A percentile compares a stretch with the other conserved stretches of the same genome.
Conservation (phyloP, 1,284 basidiomycete genomes). For the Puccinia coronata region DNA sequence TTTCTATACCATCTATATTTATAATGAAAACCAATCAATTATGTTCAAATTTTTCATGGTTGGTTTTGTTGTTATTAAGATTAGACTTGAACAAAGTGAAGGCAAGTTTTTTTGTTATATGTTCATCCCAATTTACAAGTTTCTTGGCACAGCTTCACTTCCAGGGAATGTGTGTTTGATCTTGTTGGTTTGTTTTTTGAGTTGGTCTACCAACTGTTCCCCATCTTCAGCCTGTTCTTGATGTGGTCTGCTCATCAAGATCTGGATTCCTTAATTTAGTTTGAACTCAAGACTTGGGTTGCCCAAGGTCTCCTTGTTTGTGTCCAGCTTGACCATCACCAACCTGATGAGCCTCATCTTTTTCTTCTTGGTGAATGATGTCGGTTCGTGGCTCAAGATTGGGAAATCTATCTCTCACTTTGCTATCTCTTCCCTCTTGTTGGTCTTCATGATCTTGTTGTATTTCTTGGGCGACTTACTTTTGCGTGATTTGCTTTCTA, state of each 20-base stretch:
- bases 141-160: no score
- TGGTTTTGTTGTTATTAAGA: no score
- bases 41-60: no score
- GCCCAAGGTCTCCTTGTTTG: slow-evolving; percentile 33
- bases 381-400: slow-evolving; percentile 85
- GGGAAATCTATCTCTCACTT: slow-evolving; percentile 86
- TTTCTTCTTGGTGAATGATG: slow-evolving; percentile 79
- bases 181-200: slow-evolving; percentile 80
- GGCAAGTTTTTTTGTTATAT: no score
- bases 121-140: no score
- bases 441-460: slow-evolving; percentile 67
- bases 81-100: no score
- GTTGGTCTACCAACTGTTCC: slow-evolving; percentile 82
- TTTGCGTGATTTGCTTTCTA: slow-evolving; percentile 26
- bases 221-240: slow-evolving; percentile 81
- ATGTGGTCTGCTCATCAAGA: slow-evolving; percentile 79
- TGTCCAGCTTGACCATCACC: slow-evolving; percentile 31
- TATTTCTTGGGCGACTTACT: slow-evolving; percentile 47
- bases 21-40: no score
- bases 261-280: slow-evolving; percentile 73
- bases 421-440: slow-evolving; percentile 75
- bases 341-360: slow-evolving; percentile 76
- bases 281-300: slow-evolving; percentile 60
- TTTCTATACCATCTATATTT: no score
- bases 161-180: slow-evolving; percentile 66